Base-by-base conservation (phyloP, 2,329 filamentous ascomycete genomes). In the Dissoconium aciculare region DNA sequence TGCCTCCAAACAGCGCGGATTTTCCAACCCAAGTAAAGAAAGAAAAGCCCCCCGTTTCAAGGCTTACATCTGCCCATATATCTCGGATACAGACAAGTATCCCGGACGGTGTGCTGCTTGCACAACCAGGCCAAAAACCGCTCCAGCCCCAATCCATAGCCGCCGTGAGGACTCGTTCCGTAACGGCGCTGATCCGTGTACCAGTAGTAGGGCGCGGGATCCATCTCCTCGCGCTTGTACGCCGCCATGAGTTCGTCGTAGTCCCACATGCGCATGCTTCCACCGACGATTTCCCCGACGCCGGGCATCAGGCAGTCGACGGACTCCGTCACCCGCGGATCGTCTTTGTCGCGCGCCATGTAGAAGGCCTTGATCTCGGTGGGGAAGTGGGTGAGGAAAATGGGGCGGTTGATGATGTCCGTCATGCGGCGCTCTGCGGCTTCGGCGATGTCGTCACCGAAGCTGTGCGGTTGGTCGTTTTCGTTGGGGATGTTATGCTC, bases 331-430 rank as follows among this genome's bases (percentile, higher is more conserved):
- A 94, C 83, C 15, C 85, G 71, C 16, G 59, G 62, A 52, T 98
- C 89, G 16, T 69, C 59, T 26, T 67, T 64, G 47, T 87, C 89
- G 60, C 78, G 85, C 60, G 85, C 78, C 89, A 98, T 98, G 69
- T 98, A 98, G 58, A 98, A 98, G 1, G 89, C 80, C 68, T 98
- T 98, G 68, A 98, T 93, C 62, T 87, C 83, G 36, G 76, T 76
- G 12, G 89, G 89, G 72, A 98, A 98, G 61, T 95, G 87, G 2
- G 87, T 95, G 25, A 95, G 69, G 65, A 95, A 82, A 57, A 98
- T 93, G 39, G 89, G 89, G 32, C 73, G 66, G 73, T 91, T 89
- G 66, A 98, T 92, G 46, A 78, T 79, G 56, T 98, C 89, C 1
- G 87, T 95, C 89, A 98, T 98, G 54, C 68, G 73, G 47, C 89